These are phyloP conservation scores for Cyclostephanos invisitatus DNA, from an alignment of 108 stramenopile genomes.

Conservation along the genomic window DNA sequence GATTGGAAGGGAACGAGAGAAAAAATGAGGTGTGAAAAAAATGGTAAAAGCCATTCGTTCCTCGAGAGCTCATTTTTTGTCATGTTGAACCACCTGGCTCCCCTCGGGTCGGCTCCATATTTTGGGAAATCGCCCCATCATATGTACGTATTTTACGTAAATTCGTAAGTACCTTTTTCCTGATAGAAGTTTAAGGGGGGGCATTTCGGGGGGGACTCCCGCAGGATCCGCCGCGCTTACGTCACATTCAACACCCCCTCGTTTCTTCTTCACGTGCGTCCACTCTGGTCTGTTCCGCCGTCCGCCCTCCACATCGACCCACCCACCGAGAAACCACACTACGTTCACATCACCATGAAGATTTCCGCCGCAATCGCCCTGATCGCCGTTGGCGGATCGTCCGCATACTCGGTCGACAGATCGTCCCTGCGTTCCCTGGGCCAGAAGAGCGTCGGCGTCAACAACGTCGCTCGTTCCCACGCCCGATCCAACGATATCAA, in stretches of 20 bases:
- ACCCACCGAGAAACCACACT: not conserved
- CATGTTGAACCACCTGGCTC: too few species aligned
- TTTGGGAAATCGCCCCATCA: too few species aligned
- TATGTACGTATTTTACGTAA: too few species aligned
- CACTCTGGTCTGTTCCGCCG: not conserved
- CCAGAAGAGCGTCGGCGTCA: slow-evolving; percentile 52
- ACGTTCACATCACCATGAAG: slow-evolving; percentile 57
- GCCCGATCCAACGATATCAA: slow-evolving; percentile 59
- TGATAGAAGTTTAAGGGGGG: too few species aligned
- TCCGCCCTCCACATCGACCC: not conserved
- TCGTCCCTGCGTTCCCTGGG: slow-evolving; percentile 63
- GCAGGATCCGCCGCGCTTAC: not conserved
- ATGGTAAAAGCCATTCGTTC: too few species aligned
- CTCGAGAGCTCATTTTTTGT: too few species aligned
- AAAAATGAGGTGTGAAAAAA: too few species aligned
- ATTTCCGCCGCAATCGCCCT: slow-evolving; percentile 57
- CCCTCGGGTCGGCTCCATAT: too few species aligned
- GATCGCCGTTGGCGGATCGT: slow-evolving; percentile 53
- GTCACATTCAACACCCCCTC: not conserved
- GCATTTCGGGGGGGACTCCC: too few species aligned
- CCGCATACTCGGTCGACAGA: slow-evolving; percentile 70
- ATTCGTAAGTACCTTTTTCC: too few species aligned
- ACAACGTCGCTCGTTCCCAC: slow-evolving; percentile 24
- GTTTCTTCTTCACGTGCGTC: not conserved
- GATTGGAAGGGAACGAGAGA: too few species aligned